phyloP scores from a whole-genome alignment of 192 early-diverging fungal species.

The Rhizoclosmatium globosum region DNA sequence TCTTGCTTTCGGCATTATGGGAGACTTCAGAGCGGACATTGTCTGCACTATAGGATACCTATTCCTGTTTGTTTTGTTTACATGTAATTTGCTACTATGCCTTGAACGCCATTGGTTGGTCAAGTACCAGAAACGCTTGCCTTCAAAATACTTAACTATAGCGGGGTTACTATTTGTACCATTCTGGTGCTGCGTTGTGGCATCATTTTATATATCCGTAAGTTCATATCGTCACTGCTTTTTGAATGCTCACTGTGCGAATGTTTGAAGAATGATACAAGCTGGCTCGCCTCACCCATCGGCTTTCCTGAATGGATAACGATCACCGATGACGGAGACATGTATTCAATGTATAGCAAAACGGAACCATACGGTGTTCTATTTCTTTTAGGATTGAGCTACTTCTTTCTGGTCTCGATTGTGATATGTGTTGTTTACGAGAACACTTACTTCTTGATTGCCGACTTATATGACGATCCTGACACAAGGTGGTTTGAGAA shows the following conservation, averaged over 20 bases:
- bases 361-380: background rate
- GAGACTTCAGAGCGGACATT: background rate
- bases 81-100: background rate
- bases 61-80: slow-evolving; percentile 6
- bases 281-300: slow-evolving; percentile 1
- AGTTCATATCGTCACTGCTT: background rate
- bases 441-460: slow-evolving; percentile 14
- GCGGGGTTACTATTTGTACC: background rate
- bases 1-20: background rate
- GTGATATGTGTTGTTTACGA: slow-evolving; percentile 9
- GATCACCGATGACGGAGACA: background rate
- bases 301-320: background rate
- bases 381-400: background rate
- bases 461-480: slow-evolving; percentile 1
- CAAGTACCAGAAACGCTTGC: background rate
- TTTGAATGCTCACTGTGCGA: background rate
- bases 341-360: background rate
- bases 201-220: background rate
- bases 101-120: slow-evolving; percentile 16
- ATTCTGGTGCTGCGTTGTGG: background rate
- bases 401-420: background rate
- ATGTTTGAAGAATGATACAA: background rate
- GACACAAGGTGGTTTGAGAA: background rate
- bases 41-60: slow-evolving; percentile 4
- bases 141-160: background rate